A percentile compares a stretch with the other conserved stretches of the same genome.
phyloP scores from a whole-genome alignment of 2,329 filamentous ascomycete species.

The Penicillium sp. region DNA sequence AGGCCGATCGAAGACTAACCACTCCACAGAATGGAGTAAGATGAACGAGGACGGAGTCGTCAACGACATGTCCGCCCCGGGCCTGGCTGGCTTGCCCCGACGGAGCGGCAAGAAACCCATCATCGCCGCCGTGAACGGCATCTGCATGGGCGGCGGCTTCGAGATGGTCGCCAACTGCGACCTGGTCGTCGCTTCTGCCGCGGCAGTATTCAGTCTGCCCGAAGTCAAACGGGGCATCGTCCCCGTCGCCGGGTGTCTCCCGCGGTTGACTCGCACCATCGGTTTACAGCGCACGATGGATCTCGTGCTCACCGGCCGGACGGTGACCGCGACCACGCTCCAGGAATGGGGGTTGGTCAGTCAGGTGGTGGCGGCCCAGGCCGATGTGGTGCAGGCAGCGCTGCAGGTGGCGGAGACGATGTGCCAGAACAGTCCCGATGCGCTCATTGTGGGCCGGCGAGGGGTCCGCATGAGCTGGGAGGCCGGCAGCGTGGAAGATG shows the following conservation, averaged over 20 bases:
- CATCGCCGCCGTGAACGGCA: conserved; percentile 71
- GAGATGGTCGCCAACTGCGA: conserved; percentile 75
- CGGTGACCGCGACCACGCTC: conserved; percentile 59
- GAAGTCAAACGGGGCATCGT: conserved; percentile 70
- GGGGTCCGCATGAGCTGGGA: conserved; percentile 71
- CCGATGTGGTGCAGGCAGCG: conserved; percentile 40
- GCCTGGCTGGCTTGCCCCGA: conserved; percentile 66
- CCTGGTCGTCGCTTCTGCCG: conserved; percentile 53
- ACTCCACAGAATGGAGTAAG: conserved; percentile 54
- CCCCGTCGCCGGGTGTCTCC: conserved; percentile 67
- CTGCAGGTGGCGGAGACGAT: conserved; percentile 60
- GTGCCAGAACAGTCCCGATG: conserved; percentile 66
- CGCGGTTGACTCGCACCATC: conserved; percentile 63
- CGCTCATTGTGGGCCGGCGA: conserved; percentile 66
- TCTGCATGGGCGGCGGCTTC: conserved; percentile 71
- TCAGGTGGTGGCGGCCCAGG: conserved; percentile 51
- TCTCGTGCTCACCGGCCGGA: conserved; percentile 64
- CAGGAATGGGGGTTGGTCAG: conserved; percentile 68
- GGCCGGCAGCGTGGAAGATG: conserved; percentile 61
- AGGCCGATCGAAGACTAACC: no score
- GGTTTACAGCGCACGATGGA: conserved; percentile 68
- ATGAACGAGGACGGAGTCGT: conserved; percentile 38
- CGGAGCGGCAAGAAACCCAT: conserved; percentile 70
- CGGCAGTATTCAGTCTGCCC: conserved; percentile 65
- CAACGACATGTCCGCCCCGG: conserved; percentile 44